phyloP scores from a whole-genome alignment of 2,329 filamentous ascomycete genomes.

The Gaeumannomyces tritici region DNA sequence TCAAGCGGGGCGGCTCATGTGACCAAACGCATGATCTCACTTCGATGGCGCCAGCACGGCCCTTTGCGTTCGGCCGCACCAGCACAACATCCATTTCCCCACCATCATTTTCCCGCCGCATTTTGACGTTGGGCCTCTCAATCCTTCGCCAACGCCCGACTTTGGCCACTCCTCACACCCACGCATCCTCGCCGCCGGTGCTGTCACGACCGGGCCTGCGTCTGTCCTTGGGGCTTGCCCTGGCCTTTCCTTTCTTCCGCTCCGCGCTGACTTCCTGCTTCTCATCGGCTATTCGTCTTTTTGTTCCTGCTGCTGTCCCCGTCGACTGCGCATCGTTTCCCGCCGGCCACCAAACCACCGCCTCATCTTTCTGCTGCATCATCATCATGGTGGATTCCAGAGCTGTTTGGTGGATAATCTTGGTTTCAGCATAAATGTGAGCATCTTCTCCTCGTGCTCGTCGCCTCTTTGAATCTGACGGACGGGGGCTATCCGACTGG shows the following conservation, averaged over 20 bases:
- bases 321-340: not conserved
- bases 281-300: not conserved
- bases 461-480: not conserved
- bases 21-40: not conserved
- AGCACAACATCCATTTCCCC: not conserved
- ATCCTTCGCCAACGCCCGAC: not conserved
- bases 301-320: not conserved
- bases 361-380: not conserved
- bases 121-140: conserved; percentile 1
- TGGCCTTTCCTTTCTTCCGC: not conserved
- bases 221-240: not conserved
- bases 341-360: not conserved
- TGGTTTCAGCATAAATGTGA: conserved; percentile 3
- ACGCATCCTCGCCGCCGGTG: not conserved
- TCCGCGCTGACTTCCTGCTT: not conserved
- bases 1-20: not conserved
- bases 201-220: not conserved
- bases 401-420: not conserved
- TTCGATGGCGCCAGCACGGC: not conserved
- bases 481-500: no score
- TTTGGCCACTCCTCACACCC: not conserved
- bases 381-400: conserved; percentile 4
- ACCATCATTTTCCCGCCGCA: conserved; percentile 1
- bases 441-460: not conserved
- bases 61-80: not conserved